Base-by-base conservation (phyloP, 352 stramenopile genomes). In the Blastocystis sp. region DNA sequence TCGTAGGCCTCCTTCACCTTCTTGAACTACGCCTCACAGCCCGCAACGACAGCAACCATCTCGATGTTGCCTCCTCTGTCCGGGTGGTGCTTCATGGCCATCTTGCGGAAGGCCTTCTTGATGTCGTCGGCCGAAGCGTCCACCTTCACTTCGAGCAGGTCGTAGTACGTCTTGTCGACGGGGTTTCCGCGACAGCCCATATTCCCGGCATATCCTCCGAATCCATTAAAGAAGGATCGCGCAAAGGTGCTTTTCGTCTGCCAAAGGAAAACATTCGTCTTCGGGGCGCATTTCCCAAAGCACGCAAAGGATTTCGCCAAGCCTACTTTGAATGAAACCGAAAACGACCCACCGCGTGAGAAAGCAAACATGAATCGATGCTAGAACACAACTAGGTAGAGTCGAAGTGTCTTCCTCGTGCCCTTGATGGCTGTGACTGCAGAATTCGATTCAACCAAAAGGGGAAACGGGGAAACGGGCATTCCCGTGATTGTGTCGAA, bases 91-190 rank as follows among this genome's bases (percentile, higher is more conserved):
- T 91, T 90, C 60, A 89, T 90, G 9, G 90, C 90, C 62, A 90
- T 56, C 11, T 88, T 64, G 11, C 90, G 88, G 67, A 91, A 91
- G 17, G 89, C 89, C 79, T 91, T 91, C 86, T 91, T 91, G 66
- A 91, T 91, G 19, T 91, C 88, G n/a, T 88, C 88, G n/a, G 89
- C 69, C 43, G 89, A 90, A 11, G 90, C 90, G 40, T 91, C 89
- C 19, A 79, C 14, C 40, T 89, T 62, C 23, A 91, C 89, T 67
- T 89, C 89, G 21, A 91, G 74, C 52, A 91, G 53, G 52, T 91
- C 89, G 79, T 91, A 91, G 60, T 90, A 90, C 52, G 89, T 89
- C 1, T 41, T 90, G 34, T 91, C 90, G 59, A 84, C 88, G 65
- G 59, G 60, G 40, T 89, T 62, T 64, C 86, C 77, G 80, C 79